These are phyloP conservation scores for Entomortierella lignicola DNA, from an alignment of 192 early-diverging fungal species.

Conservation along the genomic window DNA sequence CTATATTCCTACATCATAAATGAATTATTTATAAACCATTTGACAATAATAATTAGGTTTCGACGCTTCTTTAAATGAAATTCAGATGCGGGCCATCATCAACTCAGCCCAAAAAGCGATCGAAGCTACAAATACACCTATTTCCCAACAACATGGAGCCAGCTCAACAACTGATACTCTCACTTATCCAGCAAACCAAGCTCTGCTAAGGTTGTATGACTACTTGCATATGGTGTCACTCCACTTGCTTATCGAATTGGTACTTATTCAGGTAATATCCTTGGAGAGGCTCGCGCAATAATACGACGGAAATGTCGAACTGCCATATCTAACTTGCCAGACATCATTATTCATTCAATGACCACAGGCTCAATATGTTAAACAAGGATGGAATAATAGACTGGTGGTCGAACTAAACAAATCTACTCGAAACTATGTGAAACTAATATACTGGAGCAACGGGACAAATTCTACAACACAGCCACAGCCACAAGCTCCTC, in stretches of 20 bases:
- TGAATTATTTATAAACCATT: not conserved
- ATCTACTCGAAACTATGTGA: constrained; percentile 32
- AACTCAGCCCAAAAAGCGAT: constrained; percentile 61
- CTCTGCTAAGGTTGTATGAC: constrained; percentile 79
- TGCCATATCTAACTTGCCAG: too few species aligned
- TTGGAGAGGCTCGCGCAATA: too few species aligned
- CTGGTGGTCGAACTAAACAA: constrained; percentile 58
- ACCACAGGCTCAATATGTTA: constrained; percentile 36
- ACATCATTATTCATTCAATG: not conserved
- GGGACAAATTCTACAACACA: constrained; percentile 10
- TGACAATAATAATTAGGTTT: constrained; percentile 41
- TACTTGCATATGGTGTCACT: constrained; percentile 77
- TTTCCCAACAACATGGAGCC: not conserved
- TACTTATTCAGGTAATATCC: constrained; percentile 67
- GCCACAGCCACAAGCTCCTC: constrained; percentile 6
- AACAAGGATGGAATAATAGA: constrained; percentile 58
- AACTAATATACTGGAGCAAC: constrained; percentile 58
- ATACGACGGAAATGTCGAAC: too few species aligned
- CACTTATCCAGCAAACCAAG: constrained; percentile 55
- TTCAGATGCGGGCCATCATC: constrained; percentile 62
- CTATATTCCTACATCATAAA: not conserved
- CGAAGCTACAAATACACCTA: constrained; percentile 20
- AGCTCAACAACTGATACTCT: constrained; percentile 4
- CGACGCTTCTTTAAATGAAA: constrained; percentile 65
- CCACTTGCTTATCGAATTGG: constrained; percentile 74